Conservation (phyloP, 2,329 filamentous ascomycete genomes). For the Fusarium succisae region DNA sequence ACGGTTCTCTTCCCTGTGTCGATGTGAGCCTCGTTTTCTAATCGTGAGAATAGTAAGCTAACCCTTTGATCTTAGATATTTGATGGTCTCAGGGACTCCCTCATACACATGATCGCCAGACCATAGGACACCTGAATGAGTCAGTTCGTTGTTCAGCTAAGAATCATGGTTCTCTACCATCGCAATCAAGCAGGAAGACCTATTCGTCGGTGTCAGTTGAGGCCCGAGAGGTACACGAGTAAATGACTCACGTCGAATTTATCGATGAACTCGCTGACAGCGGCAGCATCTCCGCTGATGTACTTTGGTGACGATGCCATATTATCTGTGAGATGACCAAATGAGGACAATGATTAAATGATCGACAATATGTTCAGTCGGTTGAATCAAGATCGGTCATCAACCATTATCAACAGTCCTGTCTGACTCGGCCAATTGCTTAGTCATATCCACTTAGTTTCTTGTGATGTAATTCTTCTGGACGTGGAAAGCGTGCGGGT, state of each 20-base stretch:
- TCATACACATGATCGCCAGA: conserved; percentile 92
- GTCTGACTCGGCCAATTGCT: conserved; percentile 14
- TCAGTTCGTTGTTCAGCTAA: conserved; percentile 1
- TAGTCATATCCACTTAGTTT: conserved; percentile 13
- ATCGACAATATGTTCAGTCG: conserved; percentile 1
- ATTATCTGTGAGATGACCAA: not conserved
- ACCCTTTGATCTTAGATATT: conserved; percentile 85
- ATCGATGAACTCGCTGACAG: conserved; percentile 84
- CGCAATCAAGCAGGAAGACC: conserved; percentile 96
- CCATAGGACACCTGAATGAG: conserved; percentile 83
- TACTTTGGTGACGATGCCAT: conserved; percentile 60
- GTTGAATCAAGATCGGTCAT: not conserved
- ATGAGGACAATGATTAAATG: not conserved
- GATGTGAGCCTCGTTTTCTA: conserved; percentile 14
- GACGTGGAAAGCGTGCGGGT: not conserved
- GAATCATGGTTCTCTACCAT: conserved; percentile 70
- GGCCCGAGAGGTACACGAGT: not conserved
- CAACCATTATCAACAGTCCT: not conserved
- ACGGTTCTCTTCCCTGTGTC: conserved; percentile 83
- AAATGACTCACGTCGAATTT: conserved; percentile 83
- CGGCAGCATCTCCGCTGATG: conserved; percentile 80
- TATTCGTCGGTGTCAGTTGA: conserved; percentile 49
- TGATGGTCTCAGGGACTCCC: conserved; percentile 84
- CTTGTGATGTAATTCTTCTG: not conserved
- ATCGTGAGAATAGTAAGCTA: not conserved